A percentile compares a stretch with the other conserved stretches of the same genome.
Conservation (phyloP, 2,329 filamentous ascomycete species). For the Stachybotrys echinatus region DNA sequence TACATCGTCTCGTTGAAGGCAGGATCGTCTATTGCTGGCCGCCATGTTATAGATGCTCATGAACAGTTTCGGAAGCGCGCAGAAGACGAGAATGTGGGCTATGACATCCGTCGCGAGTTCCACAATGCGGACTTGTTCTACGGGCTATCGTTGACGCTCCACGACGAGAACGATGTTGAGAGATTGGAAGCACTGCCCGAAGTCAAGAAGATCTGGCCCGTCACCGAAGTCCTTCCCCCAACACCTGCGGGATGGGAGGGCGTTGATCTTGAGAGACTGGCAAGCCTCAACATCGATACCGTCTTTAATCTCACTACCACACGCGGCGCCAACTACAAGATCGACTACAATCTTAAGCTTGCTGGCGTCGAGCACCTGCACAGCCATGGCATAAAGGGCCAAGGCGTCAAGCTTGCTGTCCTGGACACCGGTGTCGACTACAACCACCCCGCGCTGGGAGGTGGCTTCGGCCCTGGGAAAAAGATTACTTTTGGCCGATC, state of each 20-base stretch:
- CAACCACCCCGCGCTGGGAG: neutral
- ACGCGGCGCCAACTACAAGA: conserved; percentile 6
- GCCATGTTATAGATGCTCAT: conserved; percentile 1
- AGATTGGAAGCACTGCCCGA: conserved; percentile 4
- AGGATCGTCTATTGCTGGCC: conserved; percentile 3
- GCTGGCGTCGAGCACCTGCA: neutral
- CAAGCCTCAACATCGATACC: neutral
- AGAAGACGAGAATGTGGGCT: conserved; percentile 4
- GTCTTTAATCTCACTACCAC: conserved; percentile 3
- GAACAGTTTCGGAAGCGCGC: conserved; percentile 6
- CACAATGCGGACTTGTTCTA: conserved; percentile 5
- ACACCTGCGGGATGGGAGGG: conserved; percentile 3
- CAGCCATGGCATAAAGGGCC: neutral
- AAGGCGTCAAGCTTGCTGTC: neutral
- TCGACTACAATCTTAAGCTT: neutral
- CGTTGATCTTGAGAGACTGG: too few relatives aligned
- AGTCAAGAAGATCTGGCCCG: conserved; percentile 5
- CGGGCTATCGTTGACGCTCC: conserved; percentile 4
- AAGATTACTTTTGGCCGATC: neutral
- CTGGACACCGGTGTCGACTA: neutral
- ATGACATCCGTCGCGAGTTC: conserved; percentile 6
- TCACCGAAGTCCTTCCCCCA: conserved; percentile 1
- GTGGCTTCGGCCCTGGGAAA: neutral
- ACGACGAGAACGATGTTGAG: conserved; percentile 1
- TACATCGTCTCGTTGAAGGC: conserved; percentile 7